These are phyloP conservation scores for Lagenaria siceraria DNA, from an alignment of 306 rosid genomes.

Conservation along the genomic window DNA sequence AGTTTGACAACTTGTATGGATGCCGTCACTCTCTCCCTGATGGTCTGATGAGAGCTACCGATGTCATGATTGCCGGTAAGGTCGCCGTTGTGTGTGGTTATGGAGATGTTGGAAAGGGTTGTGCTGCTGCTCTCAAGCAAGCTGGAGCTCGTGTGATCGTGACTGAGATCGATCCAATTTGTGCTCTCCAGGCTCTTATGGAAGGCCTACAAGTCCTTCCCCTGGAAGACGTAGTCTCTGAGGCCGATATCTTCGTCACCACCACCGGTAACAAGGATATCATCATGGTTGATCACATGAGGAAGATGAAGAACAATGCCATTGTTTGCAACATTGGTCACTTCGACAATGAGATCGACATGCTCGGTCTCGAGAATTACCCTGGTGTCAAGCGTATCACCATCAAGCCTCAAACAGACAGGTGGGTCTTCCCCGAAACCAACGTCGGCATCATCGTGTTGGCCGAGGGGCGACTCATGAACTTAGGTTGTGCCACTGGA, in stretches of 20 bases:
- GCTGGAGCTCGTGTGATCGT: conserved; percentile 72
- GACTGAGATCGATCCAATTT: conserved; percentile 71
- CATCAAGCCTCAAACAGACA: conserved; percentile 92
- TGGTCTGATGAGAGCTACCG: conserved; percentile 72
- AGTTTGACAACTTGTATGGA: conserved; percentile 75
- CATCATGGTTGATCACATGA: conserved; percentile 73
- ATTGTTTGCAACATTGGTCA: conserved; percentile 97
- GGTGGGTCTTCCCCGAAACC: conserved; percentile 93
- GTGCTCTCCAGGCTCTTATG: conserved; percentile 76
- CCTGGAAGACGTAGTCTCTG: conserved; percentile 35
- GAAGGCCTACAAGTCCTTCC: conserved; percentile 50
- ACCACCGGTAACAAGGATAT: conserved; percentile 99
- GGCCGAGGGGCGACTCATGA: conserved; percentile 98
- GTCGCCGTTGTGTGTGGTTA: conserved; percentile 45
- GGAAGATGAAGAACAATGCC: conserved; percentile 96
- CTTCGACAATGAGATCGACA: conserved; percentile 93
- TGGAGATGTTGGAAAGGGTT: conserved; percentile 79
- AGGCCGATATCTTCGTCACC: conserved; percentile 84
- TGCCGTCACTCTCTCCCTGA: conserved; percentile 83
- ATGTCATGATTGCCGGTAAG: conserved; percentile 79
- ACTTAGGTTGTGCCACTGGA: conserved; percentile 97
- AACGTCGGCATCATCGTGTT: conserved; percentile 53
- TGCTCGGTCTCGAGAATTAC: conserved; percentile 63
- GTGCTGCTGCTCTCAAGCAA: conserved; percentile 61
- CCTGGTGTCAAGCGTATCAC: conserved; percentile 87